Evolutionary conservation across 148 eudicot species (phyloP).

Genomic region (Rhododendron ovatum): DNA sequence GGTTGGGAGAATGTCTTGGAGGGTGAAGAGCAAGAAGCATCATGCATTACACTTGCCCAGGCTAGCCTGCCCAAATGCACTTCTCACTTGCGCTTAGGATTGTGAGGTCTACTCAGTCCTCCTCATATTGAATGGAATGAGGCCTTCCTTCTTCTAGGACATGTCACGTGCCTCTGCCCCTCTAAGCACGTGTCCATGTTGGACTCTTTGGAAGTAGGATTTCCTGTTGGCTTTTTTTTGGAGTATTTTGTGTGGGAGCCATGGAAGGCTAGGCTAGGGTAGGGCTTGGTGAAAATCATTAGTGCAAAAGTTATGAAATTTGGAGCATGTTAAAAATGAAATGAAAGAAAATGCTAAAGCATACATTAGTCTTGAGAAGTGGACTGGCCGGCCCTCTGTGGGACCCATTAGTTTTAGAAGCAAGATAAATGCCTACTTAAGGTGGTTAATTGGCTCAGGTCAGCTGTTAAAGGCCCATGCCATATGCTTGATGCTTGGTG

Average conservation of each 20-base stretch:
- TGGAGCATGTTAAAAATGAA: not conserved
- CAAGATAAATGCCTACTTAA: too few relatives aligned
- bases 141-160: not conserved
- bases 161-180: not conserved
- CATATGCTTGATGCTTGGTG: too few relatives aligned
- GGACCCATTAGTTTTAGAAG: too few relatives aligned
- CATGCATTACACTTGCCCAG: not conserved
- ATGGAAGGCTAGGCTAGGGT: not conserved
- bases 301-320: not conserved
- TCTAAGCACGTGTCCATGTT: not conserved
- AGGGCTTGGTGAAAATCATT: not conserved
- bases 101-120: not conserved
- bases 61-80: not conserved
- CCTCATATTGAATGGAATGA: not conserved
- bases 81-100: not conserved
- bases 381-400: too few relatives aligned
- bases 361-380: not conserved
- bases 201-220: not conserved
- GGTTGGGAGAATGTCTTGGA: too few relatives aligned
- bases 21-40: not conserved
- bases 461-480: too few relatives aligned
- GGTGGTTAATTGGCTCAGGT: too few relatives aligned
- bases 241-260: not conserved
- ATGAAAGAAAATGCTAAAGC: not conserved
- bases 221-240: too few relatives aligned